These are phyloP conservation scores for Hondaea fermentalgiana DNA, from an alignment of 108 stramenopile genomes.

Conservation along the genomic window DNA sequence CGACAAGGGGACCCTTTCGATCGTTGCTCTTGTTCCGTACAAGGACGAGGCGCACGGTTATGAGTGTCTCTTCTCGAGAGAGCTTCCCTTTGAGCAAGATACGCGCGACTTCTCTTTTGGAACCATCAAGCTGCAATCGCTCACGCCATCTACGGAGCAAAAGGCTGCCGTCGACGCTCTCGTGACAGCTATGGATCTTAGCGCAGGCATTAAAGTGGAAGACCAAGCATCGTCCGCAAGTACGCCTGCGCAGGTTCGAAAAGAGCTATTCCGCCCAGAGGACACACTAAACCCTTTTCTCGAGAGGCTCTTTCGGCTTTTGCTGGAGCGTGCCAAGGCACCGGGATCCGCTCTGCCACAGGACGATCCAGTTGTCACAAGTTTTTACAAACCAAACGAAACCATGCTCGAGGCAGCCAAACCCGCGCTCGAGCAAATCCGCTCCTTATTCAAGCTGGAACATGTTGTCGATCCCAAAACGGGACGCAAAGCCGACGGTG, in stretches of 20 bases:
- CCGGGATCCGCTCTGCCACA: not conserved
- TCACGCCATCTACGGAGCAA: not conserved
- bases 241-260: too few species aligned
- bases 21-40: not conserved
- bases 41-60: not conserved
- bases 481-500: not conserved
- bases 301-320: not conserved
- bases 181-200: not conserved
- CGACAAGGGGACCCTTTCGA: not conserved
- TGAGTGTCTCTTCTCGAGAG: not conserved
- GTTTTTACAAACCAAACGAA: not conserved
- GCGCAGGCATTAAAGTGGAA: not conserved
- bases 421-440: not conserved
- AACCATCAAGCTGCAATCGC: not conserved
- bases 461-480: not conserved
- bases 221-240: not conserved
- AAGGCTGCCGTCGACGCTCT: not conserved
- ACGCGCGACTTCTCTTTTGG: not conserved
- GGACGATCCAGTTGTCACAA: not conserved
- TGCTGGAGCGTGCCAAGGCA: not conserved
- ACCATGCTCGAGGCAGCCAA: not conserved
- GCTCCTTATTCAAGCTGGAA: not conserved
- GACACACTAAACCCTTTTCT: not conserved
- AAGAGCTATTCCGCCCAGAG: not conserved
- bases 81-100: conserved; percentile 8